phyloP scores from a whole-genome alignment of 306 rosid genomes.

The cucumber (Cucumis sativus) region Cucumber_9930_V3 NC_026658.2:25603501-25604000 shows the following conservation, averaged over 20 bases:
- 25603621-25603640: background rate
- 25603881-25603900: constrained; percentile 9
- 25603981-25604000: background rate
- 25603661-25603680: background rate
- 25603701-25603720: constrained; percentile 73
- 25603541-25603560: background rate
- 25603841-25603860: background rate
- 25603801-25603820: constrained; percentile 9
- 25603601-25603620: background rate
- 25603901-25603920: constrained; percentile 15
- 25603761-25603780: constrained; percentile 65
- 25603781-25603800: constrained; percentile 30
- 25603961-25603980: background rate
- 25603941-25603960: constrained; percentile 3
- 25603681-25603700: background rate
- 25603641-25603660: background rate
- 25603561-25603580: background rate
- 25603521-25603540: background rate
- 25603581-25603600: background rate
- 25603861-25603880: constrained; percentile 10
- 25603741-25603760: constrained; percentile 49
- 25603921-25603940: constrained; percentile 27
- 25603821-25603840: constrained; percentile 8
- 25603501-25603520: too few relatives aligned
- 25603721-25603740: constrained; percentile 78